These are phyloP conservation scores for Colletotrichum sp. DNA, from an alignment of 2,329 filamentous ascomycete genomes.

Conservation along the genomic window DNA sequence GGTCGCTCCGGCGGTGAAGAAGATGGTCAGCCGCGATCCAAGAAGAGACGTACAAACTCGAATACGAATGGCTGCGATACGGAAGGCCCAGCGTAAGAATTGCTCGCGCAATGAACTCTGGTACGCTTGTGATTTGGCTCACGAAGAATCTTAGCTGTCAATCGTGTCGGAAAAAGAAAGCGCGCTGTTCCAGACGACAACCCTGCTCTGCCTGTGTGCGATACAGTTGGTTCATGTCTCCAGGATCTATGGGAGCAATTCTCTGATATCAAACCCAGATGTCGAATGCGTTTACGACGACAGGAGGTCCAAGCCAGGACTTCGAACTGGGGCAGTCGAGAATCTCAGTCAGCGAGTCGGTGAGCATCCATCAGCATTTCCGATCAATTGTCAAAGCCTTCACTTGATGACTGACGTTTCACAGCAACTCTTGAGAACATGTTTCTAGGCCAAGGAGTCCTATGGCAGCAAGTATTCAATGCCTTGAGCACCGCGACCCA, in stretches of 20 bases:
- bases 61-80: neutral
- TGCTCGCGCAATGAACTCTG: too few relatives aligned
- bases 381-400: neutral
- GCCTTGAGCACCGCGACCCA: neutral
- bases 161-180: constrained; percentile 49
- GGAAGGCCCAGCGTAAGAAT: neutral
- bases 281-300: constrained; percentile 39
- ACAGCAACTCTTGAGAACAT: constrained; percentile 37
- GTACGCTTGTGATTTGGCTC: neutral
- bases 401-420: constrained; percentile 21
- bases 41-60: neutral
- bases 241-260: neutral
- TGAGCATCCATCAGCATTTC: neutral
- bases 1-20: constrained; percentile 1
- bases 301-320: constrained; percentile 34
- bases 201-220: constrained; percentile 47
- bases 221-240: constrained; percentile 27
- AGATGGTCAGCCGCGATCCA: neutral
- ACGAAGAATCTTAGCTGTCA: constrained; percentile 33
- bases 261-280: neutral
- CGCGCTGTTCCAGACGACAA: constrained; percentile 45
- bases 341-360: constrained; percentile 33
- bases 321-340: constrained; percentile 39
- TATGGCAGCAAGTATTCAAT: constrained; percentile 38
- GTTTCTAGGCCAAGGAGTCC: constrained; percentile 41